Percentiles rank a stretch among this genome's conserved stretches.
These are phyloP conservation scores for Dalechampia spathulata DNA, from an alignment of 441 rosid genomes.

Conservation along the genomic window DNA sequence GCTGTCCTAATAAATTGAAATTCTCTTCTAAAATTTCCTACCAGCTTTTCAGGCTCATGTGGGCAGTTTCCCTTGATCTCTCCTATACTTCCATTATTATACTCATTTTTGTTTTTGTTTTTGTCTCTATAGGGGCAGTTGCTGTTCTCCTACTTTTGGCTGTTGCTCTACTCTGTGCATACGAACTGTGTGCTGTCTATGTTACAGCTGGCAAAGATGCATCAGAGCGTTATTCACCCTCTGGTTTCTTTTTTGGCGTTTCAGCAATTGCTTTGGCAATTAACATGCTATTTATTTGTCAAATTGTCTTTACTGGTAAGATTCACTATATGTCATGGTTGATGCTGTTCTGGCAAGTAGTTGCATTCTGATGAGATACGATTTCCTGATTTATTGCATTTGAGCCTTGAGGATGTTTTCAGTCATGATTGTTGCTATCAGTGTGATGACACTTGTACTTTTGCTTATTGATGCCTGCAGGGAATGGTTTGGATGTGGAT, in stretches of 20 bases:
- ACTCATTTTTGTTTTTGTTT: conserved; percentile 17
- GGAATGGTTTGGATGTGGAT: conserved; percentile 98
- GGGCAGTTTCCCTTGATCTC: neutral
- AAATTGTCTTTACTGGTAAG: conserved; percentile 98
- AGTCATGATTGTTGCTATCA: conserved; percentile 10
- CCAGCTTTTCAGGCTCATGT: conserved; percentile 1
- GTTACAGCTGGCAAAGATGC: conserved; percentile 89
- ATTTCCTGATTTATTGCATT: conserved; percentile 9
- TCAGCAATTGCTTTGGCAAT: conserved; percentile 97
- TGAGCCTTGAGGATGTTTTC: conserved; percentile 8
- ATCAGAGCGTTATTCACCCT: conserved; percentile 90
- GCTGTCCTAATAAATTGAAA: neutral
- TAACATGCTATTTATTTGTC: conserved; percentile 98
- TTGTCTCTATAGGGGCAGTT: conserved; percentile 65
- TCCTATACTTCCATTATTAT: conserved; percentile 7
- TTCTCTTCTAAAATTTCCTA: neutral
- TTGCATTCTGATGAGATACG: conserved; percentile 12
- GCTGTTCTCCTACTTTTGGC: conserved; percentile 98
- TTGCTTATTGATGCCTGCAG: conserved; percentile 33
- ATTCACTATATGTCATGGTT: conserved; percentile 16
- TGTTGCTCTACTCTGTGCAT: conserved; percentile 92
- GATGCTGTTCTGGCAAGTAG: conserved; percentile 18
- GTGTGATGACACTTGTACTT: conserved; percentile 4
- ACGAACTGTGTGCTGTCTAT: conserved; percentile 98
- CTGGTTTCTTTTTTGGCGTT: conserved; percentile 98